Conservation (phyloP, 192 early-diverging fungal genomes). For the Coemansia sp. region DNA sequence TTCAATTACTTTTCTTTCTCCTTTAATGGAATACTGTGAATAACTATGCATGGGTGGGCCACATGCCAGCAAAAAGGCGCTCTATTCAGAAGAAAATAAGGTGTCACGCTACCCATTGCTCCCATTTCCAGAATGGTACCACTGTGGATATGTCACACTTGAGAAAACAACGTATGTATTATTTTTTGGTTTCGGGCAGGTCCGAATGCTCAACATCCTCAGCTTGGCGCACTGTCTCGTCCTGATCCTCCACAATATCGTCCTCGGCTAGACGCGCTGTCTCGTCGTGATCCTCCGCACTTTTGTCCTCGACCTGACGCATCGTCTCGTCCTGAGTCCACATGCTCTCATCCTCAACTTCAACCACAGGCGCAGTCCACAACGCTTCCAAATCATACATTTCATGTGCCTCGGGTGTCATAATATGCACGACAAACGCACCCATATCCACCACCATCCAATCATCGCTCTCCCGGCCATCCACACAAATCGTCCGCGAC, state of each 20-base stretch:
- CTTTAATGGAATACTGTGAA: conserved; percentile 1
- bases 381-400: conserved; percentile 40
- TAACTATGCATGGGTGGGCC: neutral
- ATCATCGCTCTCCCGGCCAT: conserved; percentile 52
- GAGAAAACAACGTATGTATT: too few species aligned
- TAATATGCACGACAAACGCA: conserved; percentile 43
- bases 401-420: conserved; percentile 43
- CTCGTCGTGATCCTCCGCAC: too few species aligned
- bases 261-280: too few species aligned
- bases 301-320: neutral
- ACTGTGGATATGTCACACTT: too few species aligned
- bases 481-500: conserved; percentile 21
- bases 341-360: neutral
- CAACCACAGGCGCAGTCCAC: conserved; percentile 16
- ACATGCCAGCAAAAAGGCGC: neutral
- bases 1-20: neutral
- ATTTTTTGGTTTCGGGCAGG: too few species aligned
- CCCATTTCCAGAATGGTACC: too few species aligned
- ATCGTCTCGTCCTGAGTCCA: neutral
- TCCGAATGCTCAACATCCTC: too few species aligned
- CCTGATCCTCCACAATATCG: too few species aligned
- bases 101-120: too few species aligned
- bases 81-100: too few species aligned
- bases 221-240: too few species aligned
- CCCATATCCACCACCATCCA: conserved; percentile 54